Conservation (phyloP, 148 eudicot genomes). For the Fagopyrum homotropicum region DNA sequence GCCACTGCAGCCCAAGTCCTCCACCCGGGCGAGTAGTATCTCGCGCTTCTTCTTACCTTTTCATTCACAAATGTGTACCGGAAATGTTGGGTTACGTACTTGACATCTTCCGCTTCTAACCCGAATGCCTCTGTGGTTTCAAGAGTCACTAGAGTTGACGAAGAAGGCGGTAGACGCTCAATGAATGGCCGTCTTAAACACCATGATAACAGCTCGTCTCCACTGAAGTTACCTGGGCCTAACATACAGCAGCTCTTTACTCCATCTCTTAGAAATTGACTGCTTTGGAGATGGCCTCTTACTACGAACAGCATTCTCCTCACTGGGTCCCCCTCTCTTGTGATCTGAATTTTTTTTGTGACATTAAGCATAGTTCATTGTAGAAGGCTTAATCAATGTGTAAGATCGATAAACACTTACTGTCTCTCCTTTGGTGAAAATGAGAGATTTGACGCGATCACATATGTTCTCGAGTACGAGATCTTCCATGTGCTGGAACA, state of each 20-base stretch:
- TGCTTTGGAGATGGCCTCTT: constrained; percentile 82
- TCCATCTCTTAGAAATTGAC: constrained; percentile 75
- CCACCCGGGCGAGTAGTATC: constrained; percentile 96
- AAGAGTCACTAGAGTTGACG: constrained; percentile 61
- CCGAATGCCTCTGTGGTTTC: constrained; percentile 95
- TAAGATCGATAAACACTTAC: constrained; percentile 32
- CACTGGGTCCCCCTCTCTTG: constrained; percentile 89
- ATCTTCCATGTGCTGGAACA: constrained; percentile 90
- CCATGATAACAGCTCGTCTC: constrained; percentile 94
- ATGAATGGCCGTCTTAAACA: constrained; percentile 72
- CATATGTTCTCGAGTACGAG: constrained; percentile 87
- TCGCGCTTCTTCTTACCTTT: constrained; percentile 79
- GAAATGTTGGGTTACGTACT: constrained; percentile 86
- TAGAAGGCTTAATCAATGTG: background rate
- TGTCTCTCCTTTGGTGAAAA: constrained; percentile 87
- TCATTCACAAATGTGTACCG: constrained; percentile 85
- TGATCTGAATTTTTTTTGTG: constrained; percentile 28
- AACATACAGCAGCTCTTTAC: constrained; percentile 78
- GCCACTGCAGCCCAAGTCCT: constrained; percentile 97
- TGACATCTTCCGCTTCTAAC: constrained; percentile 73
- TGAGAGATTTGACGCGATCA: constrained; percentile 85
- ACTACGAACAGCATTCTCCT: constrained; percentile 85
- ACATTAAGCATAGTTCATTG: background rate
- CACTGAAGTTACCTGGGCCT: constrained; percentile 91
- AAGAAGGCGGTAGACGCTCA: constrained; percentile 76